Evolutionary conservation across 2,329 filamentous ascomycete genomes (phyloP), one percentile per base, ranked within the genome.

Genomic region (Rhytidhysteron rufulum): DNA sequence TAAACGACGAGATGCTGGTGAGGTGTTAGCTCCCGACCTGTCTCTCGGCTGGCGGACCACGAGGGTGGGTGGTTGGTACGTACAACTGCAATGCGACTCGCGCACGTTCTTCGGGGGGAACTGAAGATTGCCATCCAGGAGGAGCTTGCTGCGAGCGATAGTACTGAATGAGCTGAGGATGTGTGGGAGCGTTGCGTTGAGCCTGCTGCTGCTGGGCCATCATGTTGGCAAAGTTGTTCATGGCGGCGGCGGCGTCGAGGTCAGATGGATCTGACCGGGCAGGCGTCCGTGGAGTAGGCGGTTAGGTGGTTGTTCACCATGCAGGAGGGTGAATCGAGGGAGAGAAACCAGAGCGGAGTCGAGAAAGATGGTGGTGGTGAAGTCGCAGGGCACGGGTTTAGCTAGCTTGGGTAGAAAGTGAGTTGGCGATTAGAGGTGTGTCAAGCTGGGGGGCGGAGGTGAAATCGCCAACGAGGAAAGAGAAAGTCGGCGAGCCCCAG

Each of bases 51-150:
- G n/a, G 20, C 57, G 55, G 36, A n/a, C n/a, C n/a, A n/a, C n/a
- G n/a, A n/a, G n/a, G n/a, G n/a, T n/a, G n/a, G n/a, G n/a, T n/a
- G n/a, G 51, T 62, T 35, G 52, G 51, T 3, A 55, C 63, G 43
- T 55, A 61, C 51, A 63, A 57, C 45, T 63, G 56, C 18, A 58
- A 43, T 24, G 57, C 56, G 20, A 60, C 45, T 36, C 51, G 47
- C 31, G 54, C 55, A 36, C 62, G 60, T 40, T 63, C 60, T n/a
- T 60, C 57, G 20, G 58, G 49, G 10, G 45, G 16, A 13, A 53
- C 48, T 3, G 51, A 48, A 43, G 63, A 60, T 37, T 63, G 62
- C 62, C 62, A 65, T 18, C 30, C 37, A 7, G 11, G 17, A 15
- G 31, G 21, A 9, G 22, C 5, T 4, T 27, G 11, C n/a, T 34